These are phyloP conservation scores for Blastocystis hominis DNA, from an alignment of 352 stramenopile genomes.

Conservation along the genomic window DNA sequence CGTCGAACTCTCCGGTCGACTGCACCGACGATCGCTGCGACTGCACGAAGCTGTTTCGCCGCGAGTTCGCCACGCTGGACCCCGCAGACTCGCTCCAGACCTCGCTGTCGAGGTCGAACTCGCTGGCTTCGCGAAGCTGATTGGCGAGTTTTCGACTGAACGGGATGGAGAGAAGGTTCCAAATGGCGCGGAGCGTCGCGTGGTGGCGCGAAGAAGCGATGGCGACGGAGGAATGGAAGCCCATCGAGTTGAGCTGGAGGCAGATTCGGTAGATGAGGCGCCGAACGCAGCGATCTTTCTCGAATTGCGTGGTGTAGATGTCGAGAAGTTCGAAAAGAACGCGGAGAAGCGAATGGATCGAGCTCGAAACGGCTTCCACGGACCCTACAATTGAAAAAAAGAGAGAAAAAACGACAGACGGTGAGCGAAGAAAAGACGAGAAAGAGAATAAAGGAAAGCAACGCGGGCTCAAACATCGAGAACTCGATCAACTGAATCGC, in stretches of 20 bases:
- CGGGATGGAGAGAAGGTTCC: background rate
- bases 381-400: background rate
- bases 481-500: background rate
- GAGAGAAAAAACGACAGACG: background rate
- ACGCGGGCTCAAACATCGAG: background rate
- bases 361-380: background rate
- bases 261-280: background rate
- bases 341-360: background rate
- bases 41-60: background rate
- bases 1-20: background rate
- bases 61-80: background rate
- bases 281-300: background rate
- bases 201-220: background rate
- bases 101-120: no score
- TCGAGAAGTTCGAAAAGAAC: background rate
- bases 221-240: background rate
- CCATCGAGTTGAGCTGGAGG: background rate
- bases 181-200: background rate
- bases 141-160: background rate
- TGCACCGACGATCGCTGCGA: background rate
- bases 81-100: no score
- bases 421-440: background rate
- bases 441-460: background rate
- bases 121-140: no score
- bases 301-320: background rate